Evolutionary conservation across 2,329 filamentous ascomycete species (phyloP), one percentile per base, ranked within the genome.

Genomic region (Ceratocystis harringtonii): DNA sequence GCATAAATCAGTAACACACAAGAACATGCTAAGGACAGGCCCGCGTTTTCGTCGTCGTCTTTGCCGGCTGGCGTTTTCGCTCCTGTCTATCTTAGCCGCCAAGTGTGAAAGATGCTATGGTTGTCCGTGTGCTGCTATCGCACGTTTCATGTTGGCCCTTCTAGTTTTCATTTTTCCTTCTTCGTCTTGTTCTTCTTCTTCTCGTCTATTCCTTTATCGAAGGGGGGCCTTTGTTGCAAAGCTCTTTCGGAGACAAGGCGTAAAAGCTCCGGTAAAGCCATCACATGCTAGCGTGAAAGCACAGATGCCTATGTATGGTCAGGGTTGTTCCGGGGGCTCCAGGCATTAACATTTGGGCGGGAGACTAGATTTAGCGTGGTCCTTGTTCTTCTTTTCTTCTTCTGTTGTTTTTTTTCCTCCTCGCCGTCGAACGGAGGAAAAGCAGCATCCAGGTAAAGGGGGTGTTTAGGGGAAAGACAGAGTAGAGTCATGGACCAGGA

Each of bases 111-210:
- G 32, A 7, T 36, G 25, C 25, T 36, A 58, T 58, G 28, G n/a
- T 58, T 58, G 52, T 58, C 52, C 17, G 52, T 58, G 52, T 58
- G 52, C 52, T 58, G n/a, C 52, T 58, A 58, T 58, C 28, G 52
- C 32, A 30, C 17, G 52, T 58, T 58, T 58, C 52, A 58, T 58
- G 52, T 58, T 58, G 22, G 25, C n/a, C 52, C 52, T 58, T 58
- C 25, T 58, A 36, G 32, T 36, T 32, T 32, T 32, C 5, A 2
- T 50, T 50, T 22, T 19, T 6, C n/a, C 25, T 32, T 19, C 25
- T 58, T 17, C 32, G 10, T 12, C 32, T 36, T 36, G 32, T 36
- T 36, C 32, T 36, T 36, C 32, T 36, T 36, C 32, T 10, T 36
- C 8, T 10, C 32, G 12, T 36, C 2, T 58, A 30, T 58, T 58